Percentiles rank a stretch among this genome's conserved stretches.
Evolutionary conservation across 2,329 filamentous ascomycete species (phyloP).

Genomic region (Colletotrichum tropicicola): DNA sequence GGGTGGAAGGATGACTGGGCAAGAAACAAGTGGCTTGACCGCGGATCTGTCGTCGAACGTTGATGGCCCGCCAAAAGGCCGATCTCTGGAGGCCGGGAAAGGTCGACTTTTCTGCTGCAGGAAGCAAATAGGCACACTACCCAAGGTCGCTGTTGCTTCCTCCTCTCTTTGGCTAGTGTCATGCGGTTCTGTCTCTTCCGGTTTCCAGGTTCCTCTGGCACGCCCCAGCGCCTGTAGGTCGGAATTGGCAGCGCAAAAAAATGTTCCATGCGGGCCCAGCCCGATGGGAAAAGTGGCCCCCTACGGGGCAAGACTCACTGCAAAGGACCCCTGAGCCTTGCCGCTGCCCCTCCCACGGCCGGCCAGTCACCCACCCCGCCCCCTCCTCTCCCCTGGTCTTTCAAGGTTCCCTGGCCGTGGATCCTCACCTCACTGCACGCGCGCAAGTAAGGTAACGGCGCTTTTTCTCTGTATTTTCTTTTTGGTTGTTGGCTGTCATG

Average conservation of each 20-base stretch:
- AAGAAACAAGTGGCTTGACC: neutral
- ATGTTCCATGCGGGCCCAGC: slow-evolving; percentile 6
- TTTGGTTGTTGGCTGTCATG: neutral
- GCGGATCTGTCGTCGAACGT: neutral
- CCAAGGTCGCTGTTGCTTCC: neutral
- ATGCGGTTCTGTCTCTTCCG: too few relatives aligned
- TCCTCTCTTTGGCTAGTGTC: too few relatives aligned
- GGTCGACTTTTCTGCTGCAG: neutral
- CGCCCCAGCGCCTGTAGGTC: too few relatives aligned
- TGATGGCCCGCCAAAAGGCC: slow-evolving; percentile 20
- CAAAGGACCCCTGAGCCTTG: neutral
- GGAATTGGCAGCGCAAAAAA: neutral
- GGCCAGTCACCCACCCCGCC: neutral
- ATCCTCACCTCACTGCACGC: slow-evolving; percentile 3
- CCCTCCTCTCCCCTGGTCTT: neutral
- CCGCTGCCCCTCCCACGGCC: neutral
- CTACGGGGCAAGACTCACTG: slow-evolving; percentile 1
- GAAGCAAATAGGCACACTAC: neutral
- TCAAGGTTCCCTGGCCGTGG: slow-evolving; percentile 12
- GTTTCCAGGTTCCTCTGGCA: too few relatives aligned
- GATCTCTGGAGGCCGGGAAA: slow-evolving; percentile 5
- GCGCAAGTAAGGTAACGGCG: neutral
- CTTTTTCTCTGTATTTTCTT: neutral
- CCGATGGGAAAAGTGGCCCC: slow-evolving; percentile 15
- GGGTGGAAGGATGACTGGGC: neutral